Base-by-base conservation (phyloP, 2,329 filamentous ascomycete species). In the Colletotrichum echinochloae region DNA sequence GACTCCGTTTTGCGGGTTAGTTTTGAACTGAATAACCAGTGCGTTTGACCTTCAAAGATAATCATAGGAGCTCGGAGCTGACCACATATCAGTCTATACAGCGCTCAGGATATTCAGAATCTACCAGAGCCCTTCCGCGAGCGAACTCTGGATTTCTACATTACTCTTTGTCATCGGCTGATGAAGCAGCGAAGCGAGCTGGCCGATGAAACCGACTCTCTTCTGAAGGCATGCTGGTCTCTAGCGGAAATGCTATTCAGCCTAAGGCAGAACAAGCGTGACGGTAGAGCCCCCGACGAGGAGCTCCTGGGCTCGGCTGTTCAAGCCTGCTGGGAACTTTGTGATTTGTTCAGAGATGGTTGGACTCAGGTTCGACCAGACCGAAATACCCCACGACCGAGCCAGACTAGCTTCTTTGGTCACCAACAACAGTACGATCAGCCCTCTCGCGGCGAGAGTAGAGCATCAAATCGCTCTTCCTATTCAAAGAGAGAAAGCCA, bases 1-100 rank as follows among this genome's bases (percentile, higher is more conserved):
- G 95, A 98, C 79, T 97, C 95, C 0, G 91, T 98, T 18, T 82
- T 98, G 56, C 88, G 95, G 57, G 95, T 98, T 74, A 97, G 94
- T 82, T 97, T 97, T 78, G 95, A 98, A 81, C 86, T 98, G 30
- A 97, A 97, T 81, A 98, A 97, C 76, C 95, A 98, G 88, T 90
- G 77, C 78, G 87, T 79, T 11, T 26, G 37, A 8, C 33, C 14
- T 35, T 2, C 9, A 55, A n/a, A 20, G n/a, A 48, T 9, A 9
- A 12, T 14, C 30, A 23, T 41, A 4, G 23, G n/a, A 37, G 23
- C 16, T 23, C 26, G n/a, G 28, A 35, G 48, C 54, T 33, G 18
- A 65, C 33, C 33, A 18, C 57, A 33, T 71, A 56, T 28, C 48
- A 90, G 88, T 79, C 86, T 98, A 2, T 98, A 95, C 82, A 97